Evolutionary conservation across 2,329 filamentous ascomycete genomes (phyloP), one percentile per base, ranked within the genome.

Genomic region (Diplodia sapinea): DNA sequence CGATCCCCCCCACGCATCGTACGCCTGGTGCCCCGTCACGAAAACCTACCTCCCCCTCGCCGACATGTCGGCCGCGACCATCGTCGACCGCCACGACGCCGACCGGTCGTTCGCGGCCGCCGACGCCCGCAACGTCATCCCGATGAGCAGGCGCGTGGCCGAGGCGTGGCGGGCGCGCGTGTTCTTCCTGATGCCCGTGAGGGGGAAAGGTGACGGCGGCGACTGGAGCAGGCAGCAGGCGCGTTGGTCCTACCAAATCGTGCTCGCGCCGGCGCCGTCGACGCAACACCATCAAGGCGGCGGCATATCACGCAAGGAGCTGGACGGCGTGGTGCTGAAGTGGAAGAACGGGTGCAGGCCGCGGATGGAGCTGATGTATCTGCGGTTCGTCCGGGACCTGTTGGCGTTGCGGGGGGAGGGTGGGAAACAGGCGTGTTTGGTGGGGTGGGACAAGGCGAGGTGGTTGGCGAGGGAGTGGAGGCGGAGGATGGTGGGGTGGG

Each of bases 261-360:
- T 43, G 13, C 13, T 43, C 40, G 17, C 40, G 40, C 23, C 23
- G 23, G 23, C 23, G 23, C 3, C 40, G 31, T 33, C 31, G 31
- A 33, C 40, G 1, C 13, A 15, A 15, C 31, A 3, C 23, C 23
- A 7, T 33, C 8, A 43, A 7, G 15, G 40, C 40, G 8, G n/a
- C 12, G 23, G 13, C 2, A 9, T 20, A 7, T 20, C 11, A 20
- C 12, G n/a, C 15, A 13, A 51, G 9, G n/a, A 23, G n/a, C n/a
- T 51, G n/a, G 49, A 51, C 49, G n/a, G 49, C 49, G 12, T 6
- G 49, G 49, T 51, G 23, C 49, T 51, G 20, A 51, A 51, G 49
- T 51, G 23, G n/a, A 51, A 51, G 23, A 51, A 51, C 5, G 49
- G n/a, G 20, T 51, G 49, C 49, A 51, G 49, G 49, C 49, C 49